phyloP scores from a whole-genome alignment of 2,329 filamentous ascomycete genomes.

The Rhynchosporium graminicola region DNA sequence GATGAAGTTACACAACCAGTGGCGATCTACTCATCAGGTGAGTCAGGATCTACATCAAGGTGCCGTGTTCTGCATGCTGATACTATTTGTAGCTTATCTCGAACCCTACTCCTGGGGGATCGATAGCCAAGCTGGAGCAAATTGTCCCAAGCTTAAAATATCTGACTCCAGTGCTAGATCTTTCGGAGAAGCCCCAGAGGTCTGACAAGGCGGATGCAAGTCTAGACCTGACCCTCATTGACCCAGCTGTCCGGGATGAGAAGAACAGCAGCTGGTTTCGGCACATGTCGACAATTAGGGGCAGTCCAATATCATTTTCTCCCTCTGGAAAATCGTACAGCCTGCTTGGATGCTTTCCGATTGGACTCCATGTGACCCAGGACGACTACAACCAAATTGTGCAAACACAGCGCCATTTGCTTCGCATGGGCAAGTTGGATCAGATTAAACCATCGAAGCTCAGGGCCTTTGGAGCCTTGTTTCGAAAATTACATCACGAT shows the following conservation, averaged over 20 bases:
- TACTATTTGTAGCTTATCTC: neutral
- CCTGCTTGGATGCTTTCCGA: constrained; percentile 14
- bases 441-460: constrained; percentile 12
- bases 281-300: constrained; percentile 12
- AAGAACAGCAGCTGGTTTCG: constrained; percentile 12
- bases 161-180: neutral
- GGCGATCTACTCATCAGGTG: constrained; percentile 10
- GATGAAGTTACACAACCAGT: constrained; percentile 15
- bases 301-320: constrained; percentile 16
- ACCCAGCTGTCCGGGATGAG: neutral
- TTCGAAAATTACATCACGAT: constrained; percentile 9
- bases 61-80: neutral
- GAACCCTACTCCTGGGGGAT: neutral
- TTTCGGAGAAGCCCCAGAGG: constrained; percentile 6
- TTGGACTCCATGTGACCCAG: constrained; percentile 7
- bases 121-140: constrained; percentile 6
- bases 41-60: neutral
- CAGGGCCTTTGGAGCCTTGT: constrained; percentile 6
- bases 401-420: constrained; percentile 10
- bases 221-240: neutral
- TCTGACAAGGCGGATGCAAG: neutral
- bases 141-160: constrained; percentile 14
- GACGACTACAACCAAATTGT: constrained; percentile 14
- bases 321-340: constrained; percentile 13
- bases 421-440: constrained; percentile 10